A percentile compares a stretch with the other conserved stretches of the same genome.
Conservation (phyloP, 768 basidiomycete species). For the Leccinum imitatum region DNA sequence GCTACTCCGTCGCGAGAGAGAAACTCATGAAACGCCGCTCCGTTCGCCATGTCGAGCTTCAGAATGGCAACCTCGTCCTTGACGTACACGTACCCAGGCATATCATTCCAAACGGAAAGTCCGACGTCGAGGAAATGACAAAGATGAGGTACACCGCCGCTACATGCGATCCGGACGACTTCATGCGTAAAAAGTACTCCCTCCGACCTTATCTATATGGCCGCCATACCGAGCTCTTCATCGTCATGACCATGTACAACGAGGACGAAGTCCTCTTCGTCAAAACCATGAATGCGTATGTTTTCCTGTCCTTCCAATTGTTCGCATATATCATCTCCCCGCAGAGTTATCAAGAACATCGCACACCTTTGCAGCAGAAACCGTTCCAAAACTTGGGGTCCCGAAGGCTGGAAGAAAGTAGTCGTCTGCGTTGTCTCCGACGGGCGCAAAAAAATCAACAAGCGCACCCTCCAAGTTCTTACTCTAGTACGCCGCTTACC, state of each 20-base stretch:
- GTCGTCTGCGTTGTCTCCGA: slow-evolving; percentile 88
- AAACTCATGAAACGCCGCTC: slow-evolving; percentile 83
- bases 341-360: slow-evolving; percentile 82
- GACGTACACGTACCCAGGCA: slow-evolving; percentile 79
- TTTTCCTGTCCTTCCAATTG: slow-evolving; percentile 11
- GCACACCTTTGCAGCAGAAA: slow-evolving; percentile 71
- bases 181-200: slow-evolving; percentile 74
- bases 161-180: slow-evolving; percentile 88
- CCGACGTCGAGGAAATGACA: slow-evolving; percentile 67
- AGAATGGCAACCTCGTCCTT: slow-evolving; percentile 81
- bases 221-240: slow-evolving; percentile 87
- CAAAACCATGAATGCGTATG: slow-evolving; percentile 83
- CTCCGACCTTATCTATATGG: slow-evolving; percentile 76
- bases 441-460: slow-evolving; percentile 84
- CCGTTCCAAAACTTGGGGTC: slow-evolving; percentile 80
- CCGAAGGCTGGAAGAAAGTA: slow-evolving; percentile 87
- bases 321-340: slow-evolving; percentile 11
- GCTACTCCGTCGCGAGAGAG: slow-evolving; percentile 69
- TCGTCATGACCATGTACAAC: slow-evolving; percentile 97
- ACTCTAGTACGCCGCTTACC: slow-evolving; percentile 53
- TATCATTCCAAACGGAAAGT: slow-evolving; percentile 68
- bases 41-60: slow-evolving; percentile 74
- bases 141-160: slow-evolving; percentile 89
- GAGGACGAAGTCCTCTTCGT: slow-evolving; percentile 81
- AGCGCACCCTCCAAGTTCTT: slow-evolving; percentile 86